Conservation (phyloP, 148 eudicot species). For the Rhododendron vialii region DNA sequence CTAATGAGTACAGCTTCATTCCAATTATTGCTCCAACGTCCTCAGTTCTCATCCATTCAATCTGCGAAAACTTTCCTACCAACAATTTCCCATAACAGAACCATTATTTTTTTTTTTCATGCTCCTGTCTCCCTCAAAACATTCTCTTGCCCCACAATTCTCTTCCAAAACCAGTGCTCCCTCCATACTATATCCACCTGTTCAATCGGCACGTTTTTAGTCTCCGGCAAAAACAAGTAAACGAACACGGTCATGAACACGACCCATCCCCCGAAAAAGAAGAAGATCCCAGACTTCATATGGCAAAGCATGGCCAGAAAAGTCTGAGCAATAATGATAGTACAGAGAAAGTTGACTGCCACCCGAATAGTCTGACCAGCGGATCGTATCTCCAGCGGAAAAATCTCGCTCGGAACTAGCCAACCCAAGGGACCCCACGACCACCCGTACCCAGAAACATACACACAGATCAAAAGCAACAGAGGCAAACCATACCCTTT, state of each 20-base stretch:
- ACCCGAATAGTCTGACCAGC: slow-evolving; percentile 5
- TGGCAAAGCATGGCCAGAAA: background rate
- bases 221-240: slow-evolving; percentile 4
- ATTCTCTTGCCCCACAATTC: slow-evolving; percentile 12
- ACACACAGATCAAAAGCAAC: background rate
- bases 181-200: slow-evolving; percentile 10
- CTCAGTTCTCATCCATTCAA: background rate
- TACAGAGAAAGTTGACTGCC: slow-evolving; percentile 7
- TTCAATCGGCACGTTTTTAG: slow-evolving; percentile 4
- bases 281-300: slow-evolving; percentile 21
- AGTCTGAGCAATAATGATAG: background rate
- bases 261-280: slow-evolving; percentile 44
- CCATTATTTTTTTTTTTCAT: background rate
- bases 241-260: slow-evolving; percentile 37
- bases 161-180: slow-evolving; percentile 13
- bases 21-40: background rate
- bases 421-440: slow-evolving; percentile 20
- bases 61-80: background rate
- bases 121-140: slow-evolving; percentile 21
- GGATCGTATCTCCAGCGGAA: slow-evolving; percentile 11
- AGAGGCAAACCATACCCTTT: background rate
- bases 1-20: too few relatives aligned
- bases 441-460: slow-evolving; percentile 13
- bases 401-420: slow-evolving; percentile 16
- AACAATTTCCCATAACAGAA: background rate